Conservation (phyloP, 495 filamentous ascomycete genomes). For the Aspergillus diversus region DNA sequence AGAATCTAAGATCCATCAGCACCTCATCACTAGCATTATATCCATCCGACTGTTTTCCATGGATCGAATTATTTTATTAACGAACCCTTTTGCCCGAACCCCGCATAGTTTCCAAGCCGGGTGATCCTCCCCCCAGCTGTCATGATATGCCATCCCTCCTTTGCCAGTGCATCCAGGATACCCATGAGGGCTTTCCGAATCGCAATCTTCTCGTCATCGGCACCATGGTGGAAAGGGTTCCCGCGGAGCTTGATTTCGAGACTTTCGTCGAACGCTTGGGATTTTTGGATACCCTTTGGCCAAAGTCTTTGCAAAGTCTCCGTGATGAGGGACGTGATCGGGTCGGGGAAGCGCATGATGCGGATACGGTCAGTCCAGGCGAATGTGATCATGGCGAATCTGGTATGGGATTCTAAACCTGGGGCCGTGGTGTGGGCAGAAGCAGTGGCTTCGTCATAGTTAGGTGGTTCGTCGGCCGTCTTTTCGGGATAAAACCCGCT, state of each 20-base stretch:
- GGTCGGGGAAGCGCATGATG: constrained; percentile 21
- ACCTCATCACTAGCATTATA: too few relatives aligned
- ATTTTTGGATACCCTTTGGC: constrained; percentile 23
- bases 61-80: constrained; percentile 16
- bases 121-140: constrained; percentile 9
- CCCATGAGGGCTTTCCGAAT: constrained; percentile 16
- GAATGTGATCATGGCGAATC: constrained; percentile 16
- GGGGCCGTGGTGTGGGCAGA: too few relatives aligned
- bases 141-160: constrained; percentile 22
- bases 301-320: constrained; percentile 11
- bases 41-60: too few relatives aligned
- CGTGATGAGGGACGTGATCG: constrained; percentile 3
- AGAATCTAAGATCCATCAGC: too few relatives aligned
- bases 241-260: constrained; percentile 20
- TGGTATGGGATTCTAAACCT: neutral
- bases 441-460: too few relatives aligned
- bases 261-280: constrained; percentile 7
- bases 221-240: constrained; percentile 18
- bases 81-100: constrained; percentile 14
- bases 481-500: too few relatives aligned
- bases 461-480: too few relatives aligned
- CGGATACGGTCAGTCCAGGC: constrained; percentile 20
- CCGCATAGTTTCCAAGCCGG: constrained; percentile 13
- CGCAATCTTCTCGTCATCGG: constrained; percentile 21
- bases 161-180: constrained; percentile 17